Percentiles rank a stretch among this genome's conserved stretches.
phyloP scores from a whole-genome alignment of 176 grass and related monocot genomes.

The Zoysia pacifica region DNA sequence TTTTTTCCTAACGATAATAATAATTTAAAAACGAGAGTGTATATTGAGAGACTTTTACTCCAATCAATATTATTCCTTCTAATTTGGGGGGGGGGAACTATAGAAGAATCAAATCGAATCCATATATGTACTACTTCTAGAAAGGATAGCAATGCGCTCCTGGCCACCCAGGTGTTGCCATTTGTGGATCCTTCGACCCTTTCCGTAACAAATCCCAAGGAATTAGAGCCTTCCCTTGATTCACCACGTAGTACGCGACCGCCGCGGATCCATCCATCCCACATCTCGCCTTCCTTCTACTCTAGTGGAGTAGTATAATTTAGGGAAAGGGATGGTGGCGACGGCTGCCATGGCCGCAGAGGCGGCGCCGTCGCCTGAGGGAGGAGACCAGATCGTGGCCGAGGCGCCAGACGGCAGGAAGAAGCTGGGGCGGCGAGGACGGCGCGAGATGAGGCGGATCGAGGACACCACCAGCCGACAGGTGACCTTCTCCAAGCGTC shows the following conservation, averaged over 20 bases:
- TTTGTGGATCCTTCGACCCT: constrained; percentile 51
- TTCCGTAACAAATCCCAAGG: constrained; percentile 40
- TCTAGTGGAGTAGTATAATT: no score
- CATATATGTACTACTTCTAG: no score
- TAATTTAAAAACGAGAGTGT: no score
- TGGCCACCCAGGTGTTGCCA: constrained; percentile 46
- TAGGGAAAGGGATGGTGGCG: neutral
- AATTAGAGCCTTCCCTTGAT: neutral
- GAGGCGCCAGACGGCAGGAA: neutral
- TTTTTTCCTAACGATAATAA: no score
- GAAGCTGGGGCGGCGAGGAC: constrained; percentile 40
- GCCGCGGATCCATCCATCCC: neutral
- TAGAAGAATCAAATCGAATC: no score
- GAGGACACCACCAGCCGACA: constrained; percentile 77
- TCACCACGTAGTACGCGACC: no score
- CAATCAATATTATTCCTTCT: no score
- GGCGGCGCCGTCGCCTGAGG: neutral
- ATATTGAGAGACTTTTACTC: no score
- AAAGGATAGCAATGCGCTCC: neutral
- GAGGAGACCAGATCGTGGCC: constrained; percentile 13
- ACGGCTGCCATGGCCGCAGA: neutral
- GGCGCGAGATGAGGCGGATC: constrained; percentile 84
- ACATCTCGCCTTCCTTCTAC: no score
- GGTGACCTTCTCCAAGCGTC: constrained; percentile 87
- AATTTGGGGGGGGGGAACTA: no score